Base-by-base conservation (phyloP, 768 basidiomycete genomes). In the Hydnum rufescens region DNA sequence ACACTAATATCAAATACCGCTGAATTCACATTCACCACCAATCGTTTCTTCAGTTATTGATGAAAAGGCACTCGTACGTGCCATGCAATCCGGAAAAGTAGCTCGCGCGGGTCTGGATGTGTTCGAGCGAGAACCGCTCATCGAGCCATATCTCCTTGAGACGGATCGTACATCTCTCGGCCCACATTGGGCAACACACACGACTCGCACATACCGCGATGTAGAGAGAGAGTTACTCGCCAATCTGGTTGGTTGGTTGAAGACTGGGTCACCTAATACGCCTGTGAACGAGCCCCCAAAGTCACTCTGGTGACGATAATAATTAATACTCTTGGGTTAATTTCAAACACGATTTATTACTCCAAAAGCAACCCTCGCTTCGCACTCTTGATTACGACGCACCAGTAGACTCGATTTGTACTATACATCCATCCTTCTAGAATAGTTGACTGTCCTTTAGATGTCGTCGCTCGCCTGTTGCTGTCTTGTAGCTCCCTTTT, bases 21-120 rank as follows among this genome's bases (percentile, higher is more conserved):
- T 8, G 34, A 23, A 3, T 19, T 36, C 3, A 28, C 13, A 22
- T 22, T 54, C 25, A 43, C 54, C 28, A 32, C 6, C 32, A 8
- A 18, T 8, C 32, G 29, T 51, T 6, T 25, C 22, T 56, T 22
- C 54, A 22, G 61, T 65, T 8, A 60, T 68, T n/a, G 57, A 61
- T 28, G 64, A 66, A 46, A 53, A 56, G 2, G 66, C 64, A 22
- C 54, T 68, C 6, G 60, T 67, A 6, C 54, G 62, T 8, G 65
- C 66, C 4, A 60, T 68, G n/a, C 54, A 64, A 4, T 58, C 57
- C 22, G 64, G 65, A 2, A 62, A 63, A 46, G 61, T 68, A 2
- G 46, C 56, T 30, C 55, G 63, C 46, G 66, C 60, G 1, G 66
- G 63, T n/a, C 57, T 68, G 3, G 66, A 67, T 34, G 66, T 67